Evolutionary conservation across 306 rosid genomes (phyloP).

Genomic region (Myrica gale): DNA sequence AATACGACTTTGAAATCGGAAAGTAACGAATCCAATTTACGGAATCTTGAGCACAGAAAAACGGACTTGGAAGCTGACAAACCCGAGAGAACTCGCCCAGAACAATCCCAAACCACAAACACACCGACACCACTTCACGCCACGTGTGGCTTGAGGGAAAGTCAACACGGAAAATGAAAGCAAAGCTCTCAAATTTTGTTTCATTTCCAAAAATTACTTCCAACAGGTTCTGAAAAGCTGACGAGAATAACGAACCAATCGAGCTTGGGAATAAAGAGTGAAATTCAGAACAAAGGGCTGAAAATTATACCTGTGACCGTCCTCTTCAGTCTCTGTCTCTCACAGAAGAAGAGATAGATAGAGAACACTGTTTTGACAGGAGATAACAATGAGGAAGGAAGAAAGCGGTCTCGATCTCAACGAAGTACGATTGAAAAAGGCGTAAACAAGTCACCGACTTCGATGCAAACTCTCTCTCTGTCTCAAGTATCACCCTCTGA

Average conservation of each 20-base stretch:
- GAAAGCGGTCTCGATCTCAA: slow-evolving; percentile 9
- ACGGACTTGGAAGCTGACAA: not conserved
- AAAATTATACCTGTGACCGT: not conserved
- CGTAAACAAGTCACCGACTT: slow-evolving; percentile 5
- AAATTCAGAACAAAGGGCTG: not conserved
- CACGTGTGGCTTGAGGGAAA: slow-evolving; percentile 14
- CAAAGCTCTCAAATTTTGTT: slow-evolving; percentile 5
- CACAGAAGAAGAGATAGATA: not conserved
- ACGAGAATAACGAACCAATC: not conserved
- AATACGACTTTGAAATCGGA: not conserved
- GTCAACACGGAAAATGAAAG: not conserved
- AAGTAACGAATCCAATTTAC: slow-evolving; percentile 15
- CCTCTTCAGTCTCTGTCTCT: not conserved
- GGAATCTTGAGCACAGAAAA: not conserved
- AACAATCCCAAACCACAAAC: not conserved
- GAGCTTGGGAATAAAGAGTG: not conserved
- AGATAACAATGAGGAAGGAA: not conserved
- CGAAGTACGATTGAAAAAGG: slow-evolving; percentile 3
- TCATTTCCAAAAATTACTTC: not conserved
- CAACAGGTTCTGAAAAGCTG: not conserved
- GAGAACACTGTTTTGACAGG: not conserved
- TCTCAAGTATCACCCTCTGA: not conserved
- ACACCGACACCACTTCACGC: slow-evolving; percentile 26
- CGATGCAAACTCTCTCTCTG: slow-evolving; percentile 2
- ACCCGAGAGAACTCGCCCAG: not conserved